Evolutionary conservation across 371 early-diverging fungal species (phyloP), one percentile per base, ranked within the genome.

Genomic region (Mortierella sp.): DNA sequence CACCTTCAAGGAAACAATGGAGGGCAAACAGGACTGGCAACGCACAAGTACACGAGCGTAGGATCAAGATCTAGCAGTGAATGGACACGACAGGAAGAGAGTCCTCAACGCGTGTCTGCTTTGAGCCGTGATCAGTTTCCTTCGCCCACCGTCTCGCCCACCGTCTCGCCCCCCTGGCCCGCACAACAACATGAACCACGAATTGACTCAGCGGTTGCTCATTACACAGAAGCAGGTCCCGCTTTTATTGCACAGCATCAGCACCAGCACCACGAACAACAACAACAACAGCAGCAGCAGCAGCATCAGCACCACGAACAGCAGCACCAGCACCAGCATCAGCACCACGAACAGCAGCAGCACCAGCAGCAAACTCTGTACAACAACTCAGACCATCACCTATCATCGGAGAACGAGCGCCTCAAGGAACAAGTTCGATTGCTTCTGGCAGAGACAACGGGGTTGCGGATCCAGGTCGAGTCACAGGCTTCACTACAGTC

Each of bases 361-460:
- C 58, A 38, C 2, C 55, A 63, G 65, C 42, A 68, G 19, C 68
- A 68, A 21, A 3, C 21, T 8, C 42, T 21, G 10, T 8, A 42
- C 31, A 31, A 38, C 54, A 38, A 0, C 7, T 11, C 54, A 7
- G 34, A 34, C n/a, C 34, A 31, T 38, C 31, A 42, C 38, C n/a
- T 75, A 26, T 4, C 31, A 52, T 3, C 10, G 16, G 83, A 82
- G 54, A 83, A 83, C 28, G 58, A 76, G 28, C 57, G 71, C 24
- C 50, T 83, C 3, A 76, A 76, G 70, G 73, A 79, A n/a, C 76
- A 79, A 44, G 26, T 83, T 4, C 80, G 42, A 3, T 28, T 48
- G 28, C 79, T 82, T 47, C 21, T 50, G 8, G 65, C 65, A 8
- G 55, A 78, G n/a, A 16, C 45, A 34, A 75, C 34, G 24, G 52